These are phyloP conservation scores for Neurospora sp. DNA, from an alignment of 495 filamentous ascomycete species.

Conservation along the genomic window DNA sequence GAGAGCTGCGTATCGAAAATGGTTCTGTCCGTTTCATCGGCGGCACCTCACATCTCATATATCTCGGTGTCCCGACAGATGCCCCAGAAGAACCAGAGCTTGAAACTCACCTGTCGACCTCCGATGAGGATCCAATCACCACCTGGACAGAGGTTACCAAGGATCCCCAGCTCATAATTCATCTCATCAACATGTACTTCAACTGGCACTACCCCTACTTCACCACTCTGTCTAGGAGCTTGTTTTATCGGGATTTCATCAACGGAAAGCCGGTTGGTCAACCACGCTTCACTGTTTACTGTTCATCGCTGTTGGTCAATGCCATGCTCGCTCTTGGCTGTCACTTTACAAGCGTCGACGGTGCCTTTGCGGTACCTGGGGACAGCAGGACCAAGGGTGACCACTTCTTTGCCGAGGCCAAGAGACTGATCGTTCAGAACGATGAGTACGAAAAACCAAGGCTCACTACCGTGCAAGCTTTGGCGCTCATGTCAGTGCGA, in stretches of 20 bases:
- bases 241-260: conserved; percentile 83
- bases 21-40: conserved; percentile 89
- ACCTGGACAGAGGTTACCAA: conserved; percentile 85
- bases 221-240: conserved; percentile 76
- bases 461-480: conserved; percentile 87
- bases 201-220: conserved; percentile 98
- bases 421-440: conserved; percentile 77
- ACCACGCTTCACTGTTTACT: conserved; percentile 55
- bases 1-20: conserved; percentile 76
- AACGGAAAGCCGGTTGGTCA: conserved; percentile 42
- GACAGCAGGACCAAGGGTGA: conserved; percentile 85
- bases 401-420: conserved; percentile 94
- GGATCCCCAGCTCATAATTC: conserved; percentile 67
- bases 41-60: conserved; percentile 89
- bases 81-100: conserved; percentile 38
- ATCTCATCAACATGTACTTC: conserved; percentile 96
- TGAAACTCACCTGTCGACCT: conserved; percentile 31
- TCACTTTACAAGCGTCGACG: conserved; percentile 76
- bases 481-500: conserved; percentile 91
- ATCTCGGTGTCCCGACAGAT: conserved; percentile 49
- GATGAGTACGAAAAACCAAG: conserved; percentile 88
- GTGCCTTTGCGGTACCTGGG: conserved; percentile 55
- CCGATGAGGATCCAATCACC: conserved; percentile 52
- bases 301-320: conserved; percentile 83
- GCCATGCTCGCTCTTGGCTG: conserved; percentile 94